A percentile compares a stretch with the other conserved stretches of the same genome.
These are phyloP conservation scores for Penicillium angulare DNA, from an alignment of 495 filamentous ascomycete genomes.

Conservation along the genomic window DNA sequence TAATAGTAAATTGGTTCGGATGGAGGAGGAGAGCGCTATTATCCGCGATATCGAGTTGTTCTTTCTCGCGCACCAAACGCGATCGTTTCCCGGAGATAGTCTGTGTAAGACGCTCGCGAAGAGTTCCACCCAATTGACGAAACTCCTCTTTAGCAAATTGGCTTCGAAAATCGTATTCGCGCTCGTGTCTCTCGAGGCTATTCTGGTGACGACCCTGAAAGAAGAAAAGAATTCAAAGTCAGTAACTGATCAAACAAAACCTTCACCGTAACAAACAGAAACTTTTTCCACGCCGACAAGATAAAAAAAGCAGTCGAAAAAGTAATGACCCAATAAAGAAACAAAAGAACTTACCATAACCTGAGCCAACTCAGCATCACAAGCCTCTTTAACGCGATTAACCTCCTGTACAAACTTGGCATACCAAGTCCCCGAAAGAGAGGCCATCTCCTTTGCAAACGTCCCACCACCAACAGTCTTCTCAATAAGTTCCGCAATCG, in stretches of 20 bases:
- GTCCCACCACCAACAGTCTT: slow-evolving; percentile 53
- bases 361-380: slow-evolving; percentile 73
- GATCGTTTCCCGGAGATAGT: slow-evolving; percentile 71
- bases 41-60: slow-evolving; percentile 82
- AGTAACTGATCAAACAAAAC: neutral
- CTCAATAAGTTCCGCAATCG: slow-evolving; percentile 63
- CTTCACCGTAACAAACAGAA: no score
- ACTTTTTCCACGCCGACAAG: no score
- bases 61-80: slow-evolving; percentile 82
- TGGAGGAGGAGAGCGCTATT: slow-evolving; percentile 84
- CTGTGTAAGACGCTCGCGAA: slow-evolving; percentile 82
- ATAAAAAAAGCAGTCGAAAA: neutral
- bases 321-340: neutral
- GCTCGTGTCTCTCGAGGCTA: slow-evolving; percentile 38
- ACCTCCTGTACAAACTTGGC: slow-evolving; percentile 76
- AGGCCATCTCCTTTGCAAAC: slow-evolving; percentile 56
- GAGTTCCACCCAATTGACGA: slow-evolving; percentile 67
- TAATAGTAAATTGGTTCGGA: slow-evolving; percentile 87
- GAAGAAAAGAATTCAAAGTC: neutral
- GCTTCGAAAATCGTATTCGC: slow-evolving; percentile 50
- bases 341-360: slow-evolving; percentile 64
- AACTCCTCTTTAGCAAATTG: slow-evolving; percentile 82
- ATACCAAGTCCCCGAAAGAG: slow-evolving; percentile 76
- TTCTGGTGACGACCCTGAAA: slow-evolving; percentile 41
- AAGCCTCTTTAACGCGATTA: slow-evolving; percentile 78